Evolutionary conservation across 345 rosid species (phyloP), one percentile per base, ranked within the genome.

Genomic region (Luvunga scandens): DNA sequence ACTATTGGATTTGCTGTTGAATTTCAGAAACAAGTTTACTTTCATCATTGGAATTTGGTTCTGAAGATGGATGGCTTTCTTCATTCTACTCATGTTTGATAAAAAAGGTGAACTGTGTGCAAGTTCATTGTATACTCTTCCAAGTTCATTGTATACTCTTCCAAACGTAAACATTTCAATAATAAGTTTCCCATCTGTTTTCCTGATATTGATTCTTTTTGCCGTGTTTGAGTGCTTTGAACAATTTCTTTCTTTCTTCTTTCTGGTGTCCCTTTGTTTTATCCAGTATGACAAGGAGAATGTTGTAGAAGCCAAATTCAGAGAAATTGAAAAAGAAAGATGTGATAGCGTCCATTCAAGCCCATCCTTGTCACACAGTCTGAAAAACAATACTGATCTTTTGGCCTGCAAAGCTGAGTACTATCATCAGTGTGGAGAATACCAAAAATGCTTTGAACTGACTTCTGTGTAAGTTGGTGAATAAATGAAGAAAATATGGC

Each of bases 321-420:
- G 81, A 84, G 95, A 92, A 75, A 87, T 92, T 84, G 98, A 92
- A 73, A 92, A 85, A 67, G 98, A 94, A 84, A 88, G 88, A 66
- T 86, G 89, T 59, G 88, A 82, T 73, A 77, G 80, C 65, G 80
- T 76, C 78, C 79, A 42, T 80, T 82, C 89, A 53, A 88, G 90
- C 79, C 81, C 84, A 69, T 89, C 91, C 75, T 87, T 89, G 77
- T 73, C 80, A 76, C 42, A 38, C 80, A 85, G 89, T 34, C 82
- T 92, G 85, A 91, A 87, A 84, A 89, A 87, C 75, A 91, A 92
- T 80, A 86, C 91, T 75, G 99, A 94, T 90, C 91, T 94, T 75
- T 84, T 94, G 88, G 89, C 95, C 67, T 91, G 99, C 84, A 92
- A 96, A 90, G 99, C 98, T 80, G 98, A 94, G 84, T 96, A 92